Base-by-base conservation (phyloP, 2,329 filamentous ascomycete genomes). In the Xylaria sp. region DNA sequence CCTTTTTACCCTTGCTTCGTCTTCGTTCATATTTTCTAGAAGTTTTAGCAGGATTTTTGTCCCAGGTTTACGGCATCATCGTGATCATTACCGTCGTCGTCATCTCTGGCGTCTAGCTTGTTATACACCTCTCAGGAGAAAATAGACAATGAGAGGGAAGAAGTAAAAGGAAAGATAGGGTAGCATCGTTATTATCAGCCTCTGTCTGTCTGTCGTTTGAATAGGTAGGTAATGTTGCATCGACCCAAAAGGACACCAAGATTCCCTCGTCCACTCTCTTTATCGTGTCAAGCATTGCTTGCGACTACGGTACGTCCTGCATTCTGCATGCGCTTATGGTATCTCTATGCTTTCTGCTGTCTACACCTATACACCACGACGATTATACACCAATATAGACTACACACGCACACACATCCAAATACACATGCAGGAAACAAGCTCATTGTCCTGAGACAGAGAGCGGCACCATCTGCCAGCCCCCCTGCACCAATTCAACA, bases 121-220 rank as follows among this genome's bases (percentile, higher is more conserved):
- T 25, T 61, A 10, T 41, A 52, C 12, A 39, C 15, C 1, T 34
- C 15, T 18, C 7, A 31, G 13, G 39, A 7, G 15, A 44, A 15
- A 13, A 13, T 2, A 18, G 41, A 44, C 1, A 34, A 9, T 34
- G 34, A 6, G 34, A 37, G 34, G 8, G 8, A 37, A 37, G 34
- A 37, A 37, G 34, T 23, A 46, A 7, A 62, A 41, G 34, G 39
- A 58, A 52, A 37, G 28, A 13, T 31, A 66, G 57, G 44, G 57
- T 66, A 50, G 31, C 57, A 66, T 63, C 46, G 57, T 44, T 54
- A 63, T 57, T 63, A 55, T 69, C 57, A 65, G 44, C 66, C 44
- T 51, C 44, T 46, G 51, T 61, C 55, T 59, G 58, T 28, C 63
- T 52, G 34, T 37, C 34, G 37, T 34, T 66, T 58, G 44, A 55